phyloP scores from a whole-genome alignment of 108 stramenopile genomes.

The Cyclotella distinguenda region DNA sequence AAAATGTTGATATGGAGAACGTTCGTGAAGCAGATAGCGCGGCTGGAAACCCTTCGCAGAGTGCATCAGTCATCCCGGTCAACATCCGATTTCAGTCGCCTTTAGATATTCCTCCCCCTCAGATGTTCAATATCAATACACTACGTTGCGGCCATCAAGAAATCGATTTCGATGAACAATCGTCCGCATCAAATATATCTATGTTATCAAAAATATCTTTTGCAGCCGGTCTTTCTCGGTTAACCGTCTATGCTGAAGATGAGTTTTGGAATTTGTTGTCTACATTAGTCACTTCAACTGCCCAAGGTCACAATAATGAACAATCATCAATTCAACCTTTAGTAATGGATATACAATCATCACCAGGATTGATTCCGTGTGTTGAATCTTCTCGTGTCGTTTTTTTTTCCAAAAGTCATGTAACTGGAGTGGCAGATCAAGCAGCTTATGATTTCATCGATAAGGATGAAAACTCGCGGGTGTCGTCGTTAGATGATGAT shows the following conservation, averaged over 20 bases:
- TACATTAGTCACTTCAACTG: slow-evolving; percentile 3
- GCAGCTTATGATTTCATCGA: not conserved
- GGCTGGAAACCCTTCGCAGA: not conserved
- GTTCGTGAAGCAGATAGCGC: not conserved
- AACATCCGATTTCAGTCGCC: slow-evolving; percentile 34
- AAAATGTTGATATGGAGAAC: not conserved
- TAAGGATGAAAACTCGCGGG: not conserved
- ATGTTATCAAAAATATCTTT: slow-evolving; percentile 3
- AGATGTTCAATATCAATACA: not conserved
- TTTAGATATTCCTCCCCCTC: slow-evolving; percentile 37
- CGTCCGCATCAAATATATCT: slow-evolving; percentile 2
- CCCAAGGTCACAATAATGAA: not conserved
- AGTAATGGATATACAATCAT: slow-evolving; percentile 14
- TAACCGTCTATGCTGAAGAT: not conserved
- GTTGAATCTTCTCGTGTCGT: slow-evolving; percentile 30
- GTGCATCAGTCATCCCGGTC: slow-evolving; percentile 33
- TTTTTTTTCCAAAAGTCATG: slow-evolving; percentile 14
- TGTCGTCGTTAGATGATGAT: slow-evolving; percentile 28
- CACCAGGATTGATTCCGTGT: slow-evolving; percentile 10
- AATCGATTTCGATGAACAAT: slow-evolving; percentile 8
- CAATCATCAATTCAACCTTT: slow-evolving; percentile 17
- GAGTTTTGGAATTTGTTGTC: slow-evolving; percentile 36
- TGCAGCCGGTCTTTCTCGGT: not conserved
- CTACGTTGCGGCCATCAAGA: not conserved
- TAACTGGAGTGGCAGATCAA: not conserved